phyloP scores from a whole-genome alignment of 2,329 filamentous ascomycete species.

The Trichoderma asperellum region DNA sequence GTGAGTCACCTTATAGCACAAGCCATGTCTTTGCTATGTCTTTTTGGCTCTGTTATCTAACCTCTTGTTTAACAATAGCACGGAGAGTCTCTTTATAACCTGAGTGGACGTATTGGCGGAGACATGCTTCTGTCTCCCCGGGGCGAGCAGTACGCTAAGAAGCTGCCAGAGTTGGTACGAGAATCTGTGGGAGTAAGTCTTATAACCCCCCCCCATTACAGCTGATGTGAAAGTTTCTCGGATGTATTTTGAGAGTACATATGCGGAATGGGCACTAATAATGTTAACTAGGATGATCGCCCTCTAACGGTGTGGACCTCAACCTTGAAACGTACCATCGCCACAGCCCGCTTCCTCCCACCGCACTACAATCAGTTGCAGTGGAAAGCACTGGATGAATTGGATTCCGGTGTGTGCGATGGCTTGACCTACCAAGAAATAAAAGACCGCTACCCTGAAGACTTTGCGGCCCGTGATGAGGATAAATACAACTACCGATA shows the following conservation, averaged over 20 bases:
- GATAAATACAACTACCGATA: conserved; percentile 99
- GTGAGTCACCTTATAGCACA: conserved; percentile 54
- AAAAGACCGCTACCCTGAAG: conserved; percentile 85
- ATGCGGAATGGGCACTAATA: not conserved
- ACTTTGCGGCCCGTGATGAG: conserved; percentile 92
- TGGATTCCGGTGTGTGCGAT: conserved; percentile 95
- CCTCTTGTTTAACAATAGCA: conserved; percentile 59
- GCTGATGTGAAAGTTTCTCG: not conserved
- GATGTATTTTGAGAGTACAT: not conserved
- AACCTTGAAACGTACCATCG: conserved; percentile 78
- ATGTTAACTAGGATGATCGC: conserved; percentile 55
- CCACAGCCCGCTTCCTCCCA: conserved; percentile 83
- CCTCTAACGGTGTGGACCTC: conserved; percentile 67
- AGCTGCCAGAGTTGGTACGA: conserved; percentile 80
- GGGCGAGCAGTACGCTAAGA: conserved; percentile 83
- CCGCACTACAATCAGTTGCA: conserved; percentile 88
- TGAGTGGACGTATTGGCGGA: conserved; percentile 88
- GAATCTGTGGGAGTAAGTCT: conserved; percentile 79
- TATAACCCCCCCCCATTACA: not conserved
- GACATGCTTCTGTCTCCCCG: conserved; percentile 85
- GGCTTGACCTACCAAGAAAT: conserved; percentile 96
- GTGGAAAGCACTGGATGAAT: conserved; percentile 97
- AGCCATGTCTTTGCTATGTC: no score
- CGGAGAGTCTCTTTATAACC: conserved; percentile 91
- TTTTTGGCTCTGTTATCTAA: not conserved